Percentiles rank a stretch among this genome's conserved stretches.
Conservation (phyloP, 2,329 filamentous ascomycete species). For the Tolypocladium endophyticum region DNA sequence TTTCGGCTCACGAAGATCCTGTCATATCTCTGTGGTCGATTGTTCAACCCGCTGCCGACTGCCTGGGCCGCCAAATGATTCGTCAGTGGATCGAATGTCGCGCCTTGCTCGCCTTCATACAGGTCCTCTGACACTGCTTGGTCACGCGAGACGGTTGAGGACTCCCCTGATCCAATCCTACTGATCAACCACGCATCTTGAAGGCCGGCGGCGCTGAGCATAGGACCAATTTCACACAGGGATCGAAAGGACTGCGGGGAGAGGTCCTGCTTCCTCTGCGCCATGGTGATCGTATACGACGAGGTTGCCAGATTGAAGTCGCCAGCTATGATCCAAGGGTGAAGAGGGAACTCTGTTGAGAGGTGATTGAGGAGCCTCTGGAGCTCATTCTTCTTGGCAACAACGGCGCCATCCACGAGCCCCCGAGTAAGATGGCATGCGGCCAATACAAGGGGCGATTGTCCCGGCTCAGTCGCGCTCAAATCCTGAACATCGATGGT, state of each 20-base stretch:
- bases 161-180: conserved; percentile 31
- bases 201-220: conserved; percentile 34
- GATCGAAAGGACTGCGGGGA: conserved; percentile 32
- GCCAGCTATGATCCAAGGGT: conserved; percentile 48
- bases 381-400: conserved; percentile 46
- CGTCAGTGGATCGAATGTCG: conserved; percentile 50
- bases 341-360: conserved; percentile 22
- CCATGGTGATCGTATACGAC: conserved; percentile 39
- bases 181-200: conserved; percentile 41
- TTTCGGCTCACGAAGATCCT: conserved; percentile 44
- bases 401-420: conserved; percentile 46
- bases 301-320: conserved; percentile 58
- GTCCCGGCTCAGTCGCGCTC: conserved; percentile 9
- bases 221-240: conserved; percentile 34
- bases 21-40: conserved; percentile 55
- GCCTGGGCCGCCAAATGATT: conserved; percentile 46
- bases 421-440: conserved; percentile 53
- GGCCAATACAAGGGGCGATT: conserved; percentile 35
- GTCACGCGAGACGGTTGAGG: conserved; percentile 13
- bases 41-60: conserved; percentile 33
- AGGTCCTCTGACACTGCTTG: conserved; percentile 20
- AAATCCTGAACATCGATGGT: conserved; percentile 5
- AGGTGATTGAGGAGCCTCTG: conserved; percentile 38
- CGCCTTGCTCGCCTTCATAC: conserved; percentile 50
- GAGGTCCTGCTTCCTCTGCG: conserved; percentile 41